Percentiles rank a stretch among this genome's conserved stretches.
Conservation (phyloP, 768 basidiomycete genomes). For the Tricholoma hemisulphureum region DNA sequence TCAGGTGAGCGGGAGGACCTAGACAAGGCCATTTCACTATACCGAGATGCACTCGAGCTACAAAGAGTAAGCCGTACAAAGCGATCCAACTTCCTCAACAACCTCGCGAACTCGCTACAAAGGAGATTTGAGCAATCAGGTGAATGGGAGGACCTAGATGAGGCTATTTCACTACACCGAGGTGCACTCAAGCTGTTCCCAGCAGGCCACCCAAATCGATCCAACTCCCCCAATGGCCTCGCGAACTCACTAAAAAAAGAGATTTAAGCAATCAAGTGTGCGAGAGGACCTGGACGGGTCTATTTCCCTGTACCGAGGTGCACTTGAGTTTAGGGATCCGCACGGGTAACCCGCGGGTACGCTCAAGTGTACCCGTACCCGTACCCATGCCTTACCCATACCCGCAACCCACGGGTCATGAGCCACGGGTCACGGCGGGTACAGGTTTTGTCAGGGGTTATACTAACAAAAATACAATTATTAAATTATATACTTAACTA, state of each 20-base stretch:
- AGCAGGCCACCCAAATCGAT: constrained; percentile 5
- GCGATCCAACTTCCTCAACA: constrained; percentile 5
- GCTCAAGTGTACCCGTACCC: no score
- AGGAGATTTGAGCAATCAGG: constrained; percentile 19
- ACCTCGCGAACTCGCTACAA: constrained; percentile 9
- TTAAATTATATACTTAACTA: no score
- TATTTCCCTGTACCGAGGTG: constrained; percentile 22
- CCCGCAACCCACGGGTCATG: no score
- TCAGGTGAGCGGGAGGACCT: constrained; percentile 2
- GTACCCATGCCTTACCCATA: no score
- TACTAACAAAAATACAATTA: no score
- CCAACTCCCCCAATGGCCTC: constrained; percentile 12
- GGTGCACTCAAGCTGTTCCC: constrained; percentile 11
- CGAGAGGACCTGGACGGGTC: constrained; percentile 22
- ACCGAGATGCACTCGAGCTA: constrained; percentile 5
- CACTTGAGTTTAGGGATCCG: no score
- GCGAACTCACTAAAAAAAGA: constrained; percentile 14
- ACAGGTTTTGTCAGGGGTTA: no score
- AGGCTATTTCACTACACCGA: constrained; percentile 15
- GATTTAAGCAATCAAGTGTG: constrained; percentile 26
- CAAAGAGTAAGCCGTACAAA: constrained; percentile 4
- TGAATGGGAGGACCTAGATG: constrained; percentile 14
- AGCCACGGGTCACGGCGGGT: no score
- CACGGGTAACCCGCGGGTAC: no score
- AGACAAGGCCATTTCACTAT: constrained; percentile 14